Conservation (phyloP, 345 rosid species). For the Schrenkiella parvula region DNA sequence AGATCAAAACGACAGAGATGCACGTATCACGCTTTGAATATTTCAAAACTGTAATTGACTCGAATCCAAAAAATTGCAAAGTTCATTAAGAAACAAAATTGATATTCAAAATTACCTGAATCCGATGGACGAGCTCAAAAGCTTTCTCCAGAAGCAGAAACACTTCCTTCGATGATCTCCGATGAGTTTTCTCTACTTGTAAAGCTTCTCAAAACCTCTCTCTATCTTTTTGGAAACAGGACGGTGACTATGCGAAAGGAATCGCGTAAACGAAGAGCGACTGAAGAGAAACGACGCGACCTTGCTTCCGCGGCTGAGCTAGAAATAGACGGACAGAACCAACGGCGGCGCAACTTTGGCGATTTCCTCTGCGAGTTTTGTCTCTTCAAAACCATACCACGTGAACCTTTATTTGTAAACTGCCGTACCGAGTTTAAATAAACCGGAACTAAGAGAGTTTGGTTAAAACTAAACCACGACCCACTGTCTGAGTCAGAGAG, state of each 20-base stretch:
- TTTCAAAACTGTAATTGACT: neutral
- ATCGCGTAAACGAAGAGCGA: neutral
- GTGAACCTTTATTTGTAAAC: neutral
- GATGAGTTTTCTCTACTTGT: neutral
- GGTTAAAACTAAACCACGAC: no score
- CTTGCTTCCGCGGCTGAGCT: constrained; percentile 8
- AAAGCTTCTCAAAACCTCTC: neutral
- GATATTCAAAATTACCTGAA: neutral
- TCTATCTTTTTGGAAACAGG: neutral
- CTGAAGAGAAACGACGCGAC: neutral
- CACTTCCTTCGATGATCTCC: neutral
- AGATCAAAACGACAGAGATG: constrained; percentile 7
- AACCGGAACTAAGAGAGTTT: neutral
- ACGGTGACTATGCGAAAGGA: neutral
- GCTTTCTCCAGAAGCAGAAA: neutral
- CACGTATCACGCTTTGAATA: neutral
- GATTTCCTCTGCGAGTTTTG: constrained; percentile 3
- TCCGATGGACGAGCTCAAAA: neutral
- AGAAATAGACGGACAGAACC: neutral
- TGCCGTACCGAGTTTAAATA: neutral
- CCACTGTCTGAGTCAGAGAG: neutral
- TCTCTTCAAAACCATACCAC: neutral
- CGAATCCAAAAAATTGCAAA: neutral
- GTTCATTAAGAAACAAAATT: neutral
- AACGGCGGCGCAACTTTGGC: constrained; percentile 32